Evolutionary conservation across 169 alveolate species (phyloP).

Genomic region (Plasmodium adleri): DNA sequence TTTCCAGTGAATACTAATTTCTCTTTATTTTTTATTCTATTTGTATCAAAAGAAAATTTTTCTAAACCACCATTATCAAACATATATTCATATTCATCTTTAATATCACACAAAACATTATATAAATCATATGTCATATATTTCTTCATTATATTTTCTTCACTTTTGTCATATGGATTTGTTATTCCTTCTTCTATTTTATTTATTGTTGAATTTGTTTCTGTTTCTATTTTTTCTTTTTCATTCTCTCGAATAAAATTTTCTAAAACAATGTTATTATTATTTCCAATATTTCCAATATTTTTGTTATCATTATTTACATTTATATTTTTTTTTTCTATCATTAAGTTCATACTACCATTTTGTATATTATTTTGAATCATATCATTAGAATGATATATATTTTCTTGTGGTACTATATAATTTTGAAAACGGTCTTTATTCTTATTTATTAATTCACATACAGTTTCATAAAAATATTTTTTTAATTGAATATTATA

Average conservation of each 20-base stretch:
- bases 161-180: constrained; percentile 19
- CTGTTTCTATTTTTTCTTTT: constrained; percentile 1
- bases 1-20: constrained; percentile 61
- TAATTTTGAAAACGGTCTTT: constrained; percentile 15
- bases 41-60: constrained; percentile 44
- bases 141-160: constrained; percentile 43
- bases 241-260: constrained; percentile 44
- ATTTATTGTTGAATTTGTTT: neutral
- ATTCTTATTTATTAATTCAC: constrained; percentile 16
- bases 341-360: neutral
- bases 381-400: neutral
- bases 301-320: constrained; percentile 15
- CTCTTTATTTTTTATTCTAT: constrained; percentile 51
- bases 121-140: constrained; percentile 50
- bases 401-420: neutral
- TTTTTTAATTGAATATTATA: constrained; percentile 39
- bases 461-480: constrained; percentile 45
- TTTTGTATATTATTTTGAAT: neutral
- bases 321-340: neutral
- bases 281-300: neutral
- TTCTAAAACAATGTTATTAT: constrained; percentile 1
- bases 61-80: constrained; percentile 70
- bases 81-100: constrained; percentile 67
- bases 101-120: constrained; percentile 52
- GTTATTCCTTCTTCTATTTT: constrained; percentile 15